Percentiles rank a stretch among this genome's conserved stretches.
These are phyloP conservation scores for Ulvella scutata DNA, from an alignment of 139 green algal species.

Conservation along the genomic window DNA sequence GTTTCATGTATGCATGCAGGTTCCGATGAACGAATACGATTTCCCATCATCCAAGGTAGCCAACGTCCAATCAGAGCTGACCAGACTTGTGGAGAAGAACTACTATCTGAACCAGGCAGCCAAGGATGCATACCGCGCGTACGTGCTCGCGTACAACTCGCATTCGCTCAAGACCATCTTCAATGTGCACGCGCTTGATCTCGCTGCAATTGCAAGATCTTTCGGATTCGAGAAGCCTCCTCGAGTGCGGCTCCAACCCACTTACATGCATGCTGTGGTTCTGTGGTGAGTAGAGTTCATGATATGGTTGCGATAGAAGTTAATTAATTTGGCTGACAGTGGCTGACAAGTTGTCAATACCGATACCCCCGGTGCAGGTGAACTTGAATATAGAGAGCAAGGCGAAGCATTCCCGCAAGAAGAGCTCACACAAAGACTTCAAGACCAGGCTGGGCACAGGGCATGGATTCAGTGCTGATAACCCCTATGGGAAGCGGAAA, in stretches of 20 bases:
- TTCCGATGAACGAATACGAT: constrained; percentile 96
- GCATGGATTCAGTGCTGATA: constrained; percentile 71
- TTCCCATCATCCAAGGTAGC: constrained; percentile 88
- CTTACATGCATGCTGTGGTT: no score
- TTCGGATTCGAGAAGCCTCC: constrained; percentile 87
- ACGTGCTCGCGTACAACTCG: constrained; percentile 93
- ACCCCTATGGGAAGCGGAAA: constrained; percentile 65
- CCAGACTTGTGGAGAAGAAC: constrained; percentile 97
- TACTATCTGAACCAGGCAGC: constrained; percentile 92
- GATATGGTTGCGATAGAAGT: no score
- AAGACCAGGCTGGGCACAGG: constrained; percentile 34
- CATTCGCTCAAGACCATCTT: constrained; percentile 93
- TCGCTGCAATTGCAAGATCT: constrained; percentile 67
- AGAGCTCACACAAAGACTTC: constrained; percentile 13
- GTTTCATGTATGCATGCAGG: constrained; percentile 18
- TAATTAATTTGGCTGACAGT: no score
- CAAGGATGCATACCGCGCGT: constrained; percentile 57
- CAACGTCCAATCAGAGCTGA: constrained; percentile 93
- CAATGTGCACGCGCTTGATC: constrained; percentile 91
- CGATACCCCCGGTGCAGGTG: no score
- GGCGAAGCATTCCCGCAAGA: constrained; percentile 46
- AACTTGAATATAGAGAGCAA: constrained; percentile 81
- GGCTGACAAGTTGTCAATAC: no score
- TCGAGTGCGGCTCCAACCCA: constrained; percentile 22
- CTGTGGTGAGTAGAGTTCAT: no score